A percentile compares a stretch with the other conserved stretches of the same genome.
phyloP scores from a whole-genome alignment of 2,329 filamentous ascomycete species.

The Graphilbum sp. region DNA sequence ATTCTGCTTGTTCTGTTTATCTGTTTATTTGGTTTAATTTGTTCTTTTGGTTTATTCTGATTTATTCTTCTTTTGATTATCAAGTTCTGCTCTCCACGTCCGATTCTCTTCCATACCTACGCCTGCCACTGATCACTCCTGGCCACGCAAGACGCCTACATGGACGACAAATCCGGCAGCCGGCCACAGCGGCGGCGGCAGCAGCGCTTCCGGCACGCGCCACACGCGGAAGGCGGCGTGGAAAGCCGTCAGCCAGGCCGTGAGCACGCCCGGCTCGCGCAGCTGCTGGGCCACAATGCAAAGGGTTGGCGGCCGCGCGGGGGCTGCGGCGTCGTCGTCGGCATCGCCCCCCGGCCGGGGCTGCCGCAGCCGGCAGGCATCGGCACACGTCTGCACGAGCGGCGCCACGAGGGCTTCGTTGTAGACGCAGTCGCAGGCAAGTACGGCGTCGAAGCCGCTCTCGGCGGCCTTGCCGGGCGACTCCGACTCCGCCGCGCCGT shows the following conservation, averaged over 20 bases:
- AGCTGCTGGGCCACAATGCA: constrained; percentile 83
- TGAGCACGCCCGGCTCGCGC: constrained; percentile 69
- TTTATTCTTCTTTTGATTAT: too few species aligned
- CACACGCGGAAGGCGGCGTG: constrained; percentile 52
- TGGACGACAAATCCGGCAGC: constrained; percentile 71
- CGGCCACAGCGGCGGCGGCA: constrained; percentile 42
- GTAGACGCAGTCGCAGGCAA: constrained; percentile 91
- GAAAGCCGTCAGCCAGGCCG: constrained; percentile 61
- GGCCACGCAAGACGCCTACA: constrained; percentile 41
- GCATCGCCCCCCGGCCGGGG: constrained; percentile 4
- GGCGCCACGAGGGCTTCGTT: constrained; percentile 75
- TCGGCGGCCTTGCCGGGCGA: constrained; percentile 14
- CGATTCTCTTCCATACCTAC: too few species aligned
- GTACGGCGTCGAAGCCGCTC: constrained; percentile 49
- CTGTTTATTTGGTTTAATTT: too few species aligned
- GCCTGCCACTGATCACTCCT: too few species aligned
- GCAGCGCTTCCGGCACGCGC: constrained; percentile 49
- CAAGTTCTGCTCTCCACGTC: too few species aligned
- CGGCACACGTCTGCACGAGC: constrained; percentile 65
- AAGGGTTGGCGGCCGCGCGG: constrained; percentile 44
- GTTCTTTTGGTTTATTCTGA: too few species aligned
- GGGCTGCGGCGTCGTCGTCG: too few species aligned
- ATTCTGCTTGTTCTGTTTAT: too few species aligned
- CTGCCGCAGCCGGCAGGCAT: constrained; percentile 48
- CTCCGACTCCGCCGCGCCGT: background rate